Base-by-base conservation (phyloP, 305 asterid species). In the Solanum aculeatissimum region DNA sequence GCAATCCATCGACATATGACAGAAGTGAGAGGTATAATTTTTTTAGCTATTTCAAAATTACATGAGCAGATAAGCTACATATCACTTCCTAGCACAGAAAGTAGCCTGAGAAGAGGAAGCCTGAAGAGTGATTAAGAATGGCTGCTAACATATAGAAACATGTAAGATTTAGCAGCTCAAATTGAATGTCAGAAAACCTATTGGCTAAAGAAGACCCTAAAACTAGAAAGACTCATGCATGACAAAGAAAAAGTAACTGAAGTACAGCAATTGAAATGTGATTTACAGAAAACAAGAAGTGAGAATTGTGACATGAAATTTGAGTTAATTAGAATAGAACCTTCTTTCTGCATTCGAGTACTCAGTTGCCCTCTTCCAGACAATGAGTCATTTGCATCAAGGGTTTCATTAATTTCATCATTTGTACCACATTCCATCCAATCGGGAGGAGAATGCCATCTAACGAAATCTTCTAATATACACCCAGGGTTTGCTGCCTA, bases 361-460 rank as follows among this genome's bases (percentile, higher is more conserved):
- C 99, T 97, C 83, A 97, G 95, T 89, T 97, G 99, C 78, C 99
- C 99, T 91, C 91, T 95, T 88, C 83, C 65, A 58, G 92, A 88
- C 78, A 87, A 89, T 58, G 82, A 83, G 83, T 95, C 97, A 84
- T 91, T 91, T 60, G 90, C 89, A 83, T 90, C 90, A 71, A 90
- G 83, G 85, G 92, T 83, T 84, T 91, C 94, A 43, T 88, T 92
- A 86, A 82, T 88, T 83, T 87, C 96, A 86, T 81, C 72, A 82
- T 23, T 83, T n/a, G 90, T 23, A 13, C 88, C 98, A 86, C 87
- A 87, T 92, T 95, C 98, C 87, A 86, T 84, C 98, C 98, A 97
- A 90, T 97, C 99, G 69, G 99, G 99, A 87, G 99, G 99, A 81
- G 99, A 95, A 90, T 95, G 98, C 99, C 99, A 97, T 89, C 99